Conservation (phyloP, 306 rosid genomes). For the Prunus armeniaca region DNA sequence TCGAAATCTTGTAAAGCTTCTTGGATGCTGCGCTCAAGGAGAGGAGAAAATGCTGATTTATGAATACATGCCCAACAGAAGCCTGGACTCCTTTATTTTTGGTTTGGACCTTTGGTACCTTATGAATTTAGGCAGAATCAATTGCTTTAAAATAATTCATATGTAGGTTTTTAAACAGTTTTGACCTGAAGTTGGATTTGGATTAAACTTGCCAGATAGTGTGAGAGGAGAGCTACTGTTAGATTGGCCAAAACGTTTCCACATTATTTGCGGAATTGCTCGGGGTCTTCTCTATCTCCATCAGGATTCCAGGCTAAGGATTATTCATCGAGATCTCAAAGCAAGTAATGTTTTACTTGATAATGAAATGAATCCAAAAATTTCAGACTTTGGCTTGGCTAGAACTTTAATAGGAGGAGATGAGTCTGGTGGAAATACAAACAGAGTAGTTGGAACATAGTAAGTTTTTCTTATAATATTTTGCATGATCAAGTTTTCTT, state of each 20-base stretch:
- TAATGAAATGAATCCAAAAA: constrained; percentile 44
- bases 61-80: constrained; percentile 61
- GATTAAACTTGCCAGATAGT: constrained; percentile 7
- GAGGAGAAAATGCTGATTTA: constrained; percentile 53
- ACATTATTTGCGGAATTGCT: constrained; percentile 24
- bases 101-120: constrained; percentile 31
- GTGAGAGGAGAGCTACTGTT: not conserved
- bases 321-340: constrained; percentile 58
- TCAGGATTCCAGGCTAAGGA: constrained; percentile 39
- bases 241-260: constrained; percentile 21
- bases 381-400: constrained; percentile 66
- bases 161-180: not conserved
- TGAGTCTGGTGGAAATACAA: constrained; percentile 48
- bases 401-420: constrained; percentile 42
- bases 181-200: not conserved
- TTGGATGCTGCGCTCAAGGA: constrained; percentile 53
- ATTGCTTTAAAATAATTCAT: not conserved
- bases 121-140: not conserved
- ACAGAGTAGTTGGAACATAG: constrained; percentile 64
- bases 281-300: constrained; percentile 32
- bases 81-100: constrained; percentile 65
- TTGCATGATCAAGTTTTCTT: not conserved
- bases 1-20: constrained; percentile 59
- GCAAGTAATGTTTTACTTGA: constrained; percentile 58
- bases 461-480: constrained; percentile 23